Evolutionary conservation across 805 yeast species (phyloP).

Genomic region (Wickerhamiella brachini): DNA sequence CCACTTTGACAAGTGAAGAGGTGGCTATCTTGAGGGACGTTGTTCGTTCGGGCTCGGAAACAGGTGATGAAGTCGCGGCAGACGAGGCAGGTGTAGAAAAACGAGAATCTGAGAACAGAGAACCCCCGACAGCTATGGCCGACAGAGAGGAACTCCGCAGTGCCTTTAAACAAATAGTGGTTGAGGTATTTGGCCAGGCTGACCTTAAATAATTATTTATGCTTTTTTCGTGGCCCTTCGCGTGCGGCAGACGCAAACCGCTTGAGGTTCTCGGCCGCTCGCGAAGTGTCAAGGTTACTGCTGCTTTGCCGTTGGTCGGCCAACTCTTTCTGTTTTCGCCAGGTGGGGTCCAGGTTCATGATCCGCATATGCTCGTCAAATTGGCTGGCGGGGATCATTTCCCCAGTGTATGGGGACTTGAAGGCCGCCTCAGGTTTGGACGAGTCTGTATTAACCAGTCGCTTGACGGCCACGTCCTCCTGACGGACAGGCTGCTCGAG

Average conservation of each 20-base stretch:
- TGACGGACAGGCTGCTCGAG: background rate
- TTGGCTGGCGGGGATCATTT: slow-evolving; percentile 51
- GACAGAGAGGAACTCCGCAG: background rate
- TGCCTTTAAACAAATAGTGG: slow-evolving; percentile 11
- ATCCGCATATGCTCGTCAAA: slow-evolving; percentile 55
- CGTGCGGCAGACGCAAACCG: slow-evolving; percentile 9
- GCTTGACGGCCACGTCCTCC: background rate
- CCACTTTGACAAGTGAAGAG: slow-evolving; percentile 27
- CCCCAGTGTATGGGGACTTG: slow-evolving; percentile 69
- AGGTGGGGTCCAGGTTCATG: slow-evolving; percentile 63
- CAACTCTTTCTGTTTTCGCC: slow-evolving; percentile 45
- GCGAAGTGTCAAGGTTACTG: slow-evolving; percentile 24
- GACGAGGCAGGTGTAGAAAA: background rate
- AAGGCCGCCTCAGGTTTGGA: slow-evolving; percentile 27
- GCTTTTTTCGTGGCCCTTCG: background rate
- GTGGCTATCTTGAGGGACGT: slow-evolving; percentile 30
- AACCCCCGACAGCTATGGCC: no score
- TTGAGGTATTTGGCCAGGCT: slow-evolving; percentile 13
- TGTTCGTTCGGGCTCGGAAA: slow-evolving; percentile 12
- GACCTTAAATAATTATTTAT: slow-evolving; percentile 7
- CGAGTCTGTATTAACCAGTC: slow-evolving; percentile 26
- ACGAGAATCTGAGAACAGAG: background rate
- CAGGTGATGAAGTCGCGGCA: background rate
- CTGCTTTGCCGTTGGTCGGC: slow-evolving; percentile 22
- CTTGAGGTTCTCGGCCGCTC: slow-evolving; percentile 27